Base-by-base conservation (phyloP, 257 asterid species). In the Penstemon eatonii region DNA sequence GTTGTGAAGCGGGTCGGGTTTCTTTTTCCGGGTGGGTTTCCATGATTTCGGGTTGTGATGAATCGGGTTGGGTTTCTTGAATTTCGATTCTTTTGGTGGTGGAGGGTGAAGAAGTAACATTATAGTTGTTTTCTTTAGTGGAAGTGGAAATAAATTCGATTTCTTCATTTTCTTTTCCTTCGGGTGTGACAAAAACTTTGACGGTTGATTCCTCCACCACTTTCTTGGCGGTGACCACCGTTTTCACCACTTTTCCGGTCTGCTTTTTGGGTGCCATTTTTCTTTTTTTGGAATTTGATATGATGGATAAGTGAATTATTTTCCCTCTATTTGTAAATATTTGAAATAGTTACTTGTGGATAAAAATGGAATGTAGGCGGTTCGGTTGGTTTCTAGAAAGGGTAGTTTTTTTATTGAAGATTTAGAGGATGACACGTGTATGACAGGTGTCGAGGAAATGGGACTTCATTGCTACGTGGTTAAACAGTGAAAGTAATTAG, bases 181-280 rank as follows among this genome's bases (percentile, higher is more conserved):
- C 43, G 6, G 82, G 77, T 0, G 85, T 76, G n/a, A 84, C 82
- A 19, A 83, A 81, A 51, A 86, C 71, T 54, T 80, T 36, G 15
- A 88, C 69, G 18, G 92, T 88, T 25, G 33, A 25, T 73, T 92
- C 90, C 81, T 82, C 86, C 52, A 86, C 84, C 68, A 84, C 82
- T 81, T 74, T 88, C 73, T 69, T 77, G 39, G 89, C 37, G 11
- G 84, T 84, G 10, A 83, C 84, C 75, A 89, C 92, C 63, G 83
- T 72, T 8, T 72, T 77, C 13, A 11, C 58, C 56, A 78, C 19
- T 60, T 56, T 75, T 4, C 81, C 68, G 6, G 77, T 64, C 59
- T 86, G 83, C 12, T 67, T 87, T 50, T 82, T 92, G 2, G 96
- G 91, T 42, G 93, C 84, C 96, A 89, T 89, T 60, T 15, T 72